phyloP scores from a whole-genome alignment of 495 filamentous ascomycete species.

The Ramalina peruviana region DNA sequence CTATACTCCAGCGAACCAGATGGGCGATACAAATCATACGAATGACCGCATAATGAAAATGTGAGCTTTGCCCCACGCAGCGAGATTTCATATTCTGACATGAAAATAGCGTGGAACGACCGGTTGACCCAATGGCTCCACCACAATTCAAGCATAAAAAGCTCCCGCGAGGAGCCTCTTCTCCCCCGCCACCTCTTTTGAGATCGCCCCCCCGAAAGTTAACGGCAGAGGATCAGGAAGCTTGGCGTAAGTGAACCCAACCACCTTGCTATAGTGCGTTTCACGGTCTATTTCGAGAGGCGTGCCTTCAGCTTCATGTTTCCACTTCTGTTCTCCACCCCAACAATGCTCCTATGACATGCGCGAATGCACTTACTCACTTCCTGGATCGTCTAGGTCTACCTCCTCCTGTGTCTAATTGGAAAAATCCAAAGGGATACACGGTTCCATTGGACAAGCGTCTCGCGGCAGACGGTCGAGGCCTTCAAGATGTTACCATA shows the following conservation, averaged over 20 bases:
- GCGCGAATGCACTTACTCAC: too few relatives aligned
- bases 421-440: constrained; percentile 99
- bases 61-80: too few relatives aligned
- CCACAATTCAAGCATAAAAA: constrained; percentile 98
- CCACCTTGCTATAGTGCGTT: too few relatives aligned
- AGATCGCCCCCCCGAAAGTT: constrained; percentile 91
- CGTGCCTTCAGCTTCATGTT: constrained; percentile 16
- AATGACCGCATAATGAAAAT: constrained; percentile 98
- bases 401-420: constrained; percentile 87
- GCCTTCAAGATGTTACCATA: constrained; percentile 86
- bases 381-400: constrained; percentile 18
- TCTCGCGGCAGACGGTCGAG: constrained; percentile 87
- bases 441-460: constrained; percentile 95
- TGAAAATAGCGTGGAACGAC: constrained; percentile 49
- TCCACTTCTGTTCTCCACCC: too few relatives aligned
- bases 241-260: constrained; percentile 45
- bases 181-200: constrained; percentile 85
- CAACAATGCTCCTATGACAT: too few relatives aligned
- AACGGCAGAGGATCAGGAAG: constrained; percentile 93
- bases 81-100: too few relatives aligned
- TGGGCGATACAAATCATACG: constrained; percentile 79
- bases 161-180: constrained; percentile 87
- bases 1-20: constrained; percentile 92
- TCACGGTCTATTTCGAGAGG: too few relatives aligned
- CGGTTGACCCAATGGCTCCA: constrained; percentile 94